Conservation (phyloP, 306 rosid genomes). For the Cucurbita moschata region DNA sequence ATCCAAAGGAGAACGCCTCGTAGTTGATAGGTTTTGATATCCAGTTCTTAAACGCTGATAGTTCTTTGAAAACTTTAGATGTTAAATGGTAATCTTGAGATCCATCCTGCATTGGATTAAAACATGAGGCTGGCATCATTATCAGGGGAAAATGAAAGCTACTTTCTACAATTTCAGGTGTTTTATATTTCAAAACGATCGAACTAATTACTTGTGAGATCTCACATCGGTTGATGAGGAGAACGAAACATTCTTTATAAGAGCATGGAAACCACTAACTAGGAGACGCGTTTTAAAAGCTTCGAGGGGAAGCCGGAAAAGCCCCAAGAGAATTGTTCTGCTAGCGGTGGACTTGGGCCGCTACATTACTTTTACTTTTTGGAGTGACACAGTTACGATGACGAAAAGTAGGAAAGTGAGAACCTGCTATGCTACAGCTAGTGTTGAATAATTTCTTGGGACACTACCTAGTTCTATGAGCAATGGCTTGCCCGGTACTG, state of each 20-base stretch:
- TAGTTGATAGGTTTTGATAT: conserved; percentile 36
- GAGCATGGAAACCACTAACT: no score
- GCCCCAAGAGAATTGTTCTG: no score
- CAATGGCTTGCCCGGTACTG: neutral
- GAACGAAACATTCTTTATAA: no score
- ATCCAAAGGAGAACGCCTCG: conserved; percentile 30
- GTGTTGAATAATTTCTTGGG: neutral
- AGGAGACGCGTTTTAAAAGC: no score
- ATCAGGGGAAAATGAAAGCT: neutral
- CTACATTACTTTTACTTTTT: neutral
- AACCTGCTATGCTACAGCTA: neutral
- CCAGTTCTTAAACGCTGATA: conserved; percentile 47
- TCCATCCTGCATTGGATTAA: conserved; percentile 36
- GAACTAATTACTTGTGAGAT: neutral
- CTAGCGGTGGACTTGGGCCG: no score
- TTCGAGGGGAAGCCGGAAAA: no score
- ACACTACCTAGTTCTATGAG: neutral
- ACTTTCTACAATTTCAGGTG: neutral
- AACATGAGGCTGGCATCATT: conserved; percentile 6
- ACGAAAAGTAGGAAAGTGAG: neutral
- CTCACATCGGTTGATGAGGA: no score
- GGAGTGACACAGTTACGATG: neutral
- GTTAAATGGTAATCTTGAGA: conserved; percentile 34
- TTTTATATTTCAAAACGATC: neutral
- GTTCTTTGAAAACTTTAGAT: conserved; percentile 40